These are phyloP conservation scores for Boletus sp. DNA, from an alignment of 768 basidiomycete genomes.

Conservation along the genomic window DNA sequence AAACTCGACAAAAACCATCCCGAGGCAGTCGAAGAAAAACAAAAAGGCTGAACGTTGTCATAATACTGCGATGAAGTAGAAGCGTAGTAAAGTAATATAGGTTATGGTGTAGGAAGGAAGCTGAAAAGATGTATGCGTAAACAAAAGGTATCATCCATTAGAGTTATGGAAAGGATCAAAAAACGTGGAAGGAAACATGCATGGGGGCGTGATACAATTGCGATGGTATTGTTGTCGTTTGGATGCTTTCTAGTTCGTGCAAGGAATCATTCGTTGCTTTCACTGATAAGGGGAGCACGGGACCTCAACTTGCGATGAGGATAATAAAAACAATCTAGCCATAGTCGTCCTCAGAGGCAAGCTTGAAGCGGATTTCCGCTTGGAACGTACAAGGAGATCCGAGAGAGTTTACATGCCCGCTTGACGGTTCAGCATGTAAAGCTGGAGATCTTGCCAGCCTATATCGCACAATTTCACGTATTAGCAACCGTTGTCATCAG, in stretches of 20 bases:
- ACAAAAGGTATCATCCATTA: not conserved
- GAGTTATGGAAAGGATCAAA: slow-evolving; percentile 4
- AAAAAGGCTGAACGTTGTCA: not conserved
- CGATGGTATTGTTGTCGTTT: slow-evolving; percentile 23
- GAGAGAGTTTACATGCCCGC: slow-evolving; percentile 49
- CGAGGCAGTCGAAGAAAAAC: not conserved
- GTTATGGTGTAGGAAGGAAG: slow-evolving; percentile 3
- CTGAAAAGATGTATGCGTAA: not conserved
- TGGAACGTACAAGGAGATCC: not conserved
- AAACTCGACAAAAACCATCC: slow-evolving; percentile 15
- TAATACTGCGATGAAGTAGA: slow-evolving; percentile 10
- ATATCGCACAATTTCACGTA: not conserved
- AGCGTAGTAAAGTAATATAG: slow-evolving; percentile 12
- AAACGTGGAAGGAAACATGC: slow-evolving; percentile 10
- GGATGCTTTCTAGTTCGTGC: slow-evolving; percentile 30
- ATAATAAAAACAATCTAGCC: not conserved
- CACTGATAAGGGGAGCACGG: slow-evolving; percentile 11
- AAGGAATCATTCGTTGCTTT: slow-evolving; percentile 17
- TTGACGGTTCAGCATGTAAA: slow-evolving; percentile 76
- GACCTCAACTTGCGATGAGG: not conserved
- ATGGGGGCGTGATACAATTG: slow-evolving; percentile 25
- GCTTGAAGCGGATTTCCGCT: not conserved
- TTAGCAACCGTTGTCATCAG: slow-evolving; percentile 1
- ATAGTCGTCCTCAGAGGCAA: not conserved
- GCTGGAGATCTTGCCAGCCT: slow-evolving; percentile 80